A percentile compares a stretch with the other conserved stretches of the same genome.
These are phyloP conservation scores for Ogataea philodendri DNA, from an alignment of 805 yeast genomes.

Conservation along the genomic window DNA sequence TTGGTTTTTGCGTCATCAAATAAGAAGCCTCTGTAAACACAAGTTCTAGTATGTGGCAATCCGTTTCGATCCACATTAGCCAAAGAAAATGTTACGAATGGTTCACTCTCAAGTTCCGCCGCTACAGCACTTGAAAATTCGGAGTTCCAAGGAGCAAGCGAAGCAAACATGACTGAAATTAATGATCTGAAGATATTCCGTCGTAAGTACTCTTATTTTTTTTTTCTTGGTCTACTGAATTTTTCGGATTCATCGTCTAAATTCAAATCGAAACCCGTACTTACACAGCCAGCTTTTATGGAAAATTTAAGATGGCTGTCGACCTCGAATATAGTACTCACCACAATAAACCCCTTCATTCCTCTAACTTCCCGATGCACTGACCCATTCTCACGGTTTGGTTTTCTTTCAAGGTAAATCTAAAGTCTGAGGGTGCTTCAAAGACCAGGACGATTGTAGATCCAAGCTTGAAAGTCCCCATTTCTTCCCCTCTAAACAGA, in stretches of 20 bases:
- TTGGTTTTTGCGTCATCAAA: conserved; percentile 68
- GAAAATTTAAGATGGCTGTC: too few relatives aligned
- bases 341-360: too few relatives aligned
- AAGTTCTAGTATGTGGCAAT: conserved; percentile 64
- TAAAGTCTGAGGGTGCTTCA: conserved; percentile 86
- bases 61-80: conserved; percentile 60
- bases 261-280: neutral
- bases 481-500: conserved; percentile 84
- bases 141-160: conserved; percentile 77
- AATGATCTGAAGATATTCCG: too few relatives aligned
- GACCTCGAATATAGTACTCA: too few relatives aligned
- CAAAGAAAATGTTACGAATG: conserved; percentile 62
- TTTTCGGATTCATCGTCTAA: conserved; percentile 6
- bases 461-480: conserved; percentile 96
- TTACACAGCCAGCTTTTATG: too few relatives aligned
- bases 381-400: conserved; percentile 85
- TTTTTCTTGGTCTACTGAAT: conserved; percentile 1
- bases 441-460: conserved; percentile 95
- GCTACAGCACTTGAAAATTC: conserved; percentile 53
- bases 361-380: conserved; percentile 49
- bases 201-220: too few relatives aligned
- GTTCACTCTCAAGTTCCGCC: conserved; percentile 42
- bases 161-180: conserved; percentile 18
- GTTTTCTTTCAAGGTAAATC: conserved; percentile 68
- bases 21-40: conserved; percentile 71